A percentile compares a stretch with the other conserved stretches of the same genome.
phyloP scores from a whole-genome alignment of 164 flowering plant genomes.

The Macadamia integrifolia region DNA sequence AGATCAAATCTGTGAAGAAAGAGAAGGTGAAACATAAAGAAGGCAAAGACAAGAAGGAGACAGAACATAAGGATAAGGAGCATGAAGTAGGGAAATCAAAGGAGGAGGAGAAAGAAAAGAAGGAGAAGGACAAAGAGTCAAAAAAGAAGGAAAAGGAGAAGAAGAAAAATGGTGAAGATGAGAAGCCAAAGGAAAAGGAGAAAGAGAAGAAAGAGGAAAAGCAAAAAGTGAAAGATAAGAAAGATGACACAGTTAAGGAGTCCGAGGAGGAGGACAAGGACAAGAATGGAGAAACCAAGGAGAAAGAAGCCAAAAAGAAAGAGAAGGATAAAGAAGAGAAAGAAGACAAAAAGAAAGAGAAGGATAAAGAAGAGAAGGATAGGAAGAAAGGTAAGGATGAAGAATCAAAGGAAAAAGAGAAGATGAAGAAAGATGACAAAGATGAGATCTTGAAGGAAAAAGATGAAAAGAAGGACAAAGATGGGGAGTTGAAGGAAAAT shows the following conservation, averaged over 20 bases:
- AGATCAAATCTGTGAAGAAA: conserved; percentile 38
- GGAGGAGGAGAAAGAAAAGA: no score
- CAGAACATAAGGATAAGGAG: no score
- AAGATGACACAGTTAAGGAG: conserved; percentile 6
- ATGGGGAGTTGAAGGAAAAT: conserved; percentile 1
- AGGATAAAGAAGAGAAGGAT: conserved; percentile 12
- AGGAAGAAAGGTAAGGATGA: conserved; percentile 5
- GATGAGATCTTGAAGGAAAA: conserved; percentile 7
- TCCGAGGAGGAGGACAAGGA: conserved; percentile 15
- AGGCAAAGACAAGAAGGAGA: not conserved
- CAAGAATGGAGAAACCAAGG: conserved; percentile 4
- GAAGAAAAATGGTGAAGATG: no score
- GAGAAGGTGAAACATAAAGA: conserved; percentile 26
- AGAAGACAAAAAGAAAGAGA: not conserved
- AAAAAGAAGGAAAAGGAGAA: no score
- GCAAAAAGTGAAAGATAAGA: not conserved
- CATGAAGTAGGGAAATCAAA: no score
- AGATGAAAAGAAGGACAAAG: conserved; percentile 14
- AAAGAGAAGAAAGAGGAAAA: not conserved
- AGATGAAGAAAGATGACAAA: conserved; percentile 9
- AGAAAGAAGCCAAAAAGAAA: conserved; percentile 4
- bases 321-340: conserved; percentile 1
- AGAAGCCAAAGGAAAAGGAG: no score
- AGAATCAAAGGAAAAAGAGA: conserved; percentile 8
- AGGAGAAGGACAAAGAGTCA: no score